Conservation (phyloP, 371 early-diverging fungal species). For the Lichtheimia hyalospora region DNA sequence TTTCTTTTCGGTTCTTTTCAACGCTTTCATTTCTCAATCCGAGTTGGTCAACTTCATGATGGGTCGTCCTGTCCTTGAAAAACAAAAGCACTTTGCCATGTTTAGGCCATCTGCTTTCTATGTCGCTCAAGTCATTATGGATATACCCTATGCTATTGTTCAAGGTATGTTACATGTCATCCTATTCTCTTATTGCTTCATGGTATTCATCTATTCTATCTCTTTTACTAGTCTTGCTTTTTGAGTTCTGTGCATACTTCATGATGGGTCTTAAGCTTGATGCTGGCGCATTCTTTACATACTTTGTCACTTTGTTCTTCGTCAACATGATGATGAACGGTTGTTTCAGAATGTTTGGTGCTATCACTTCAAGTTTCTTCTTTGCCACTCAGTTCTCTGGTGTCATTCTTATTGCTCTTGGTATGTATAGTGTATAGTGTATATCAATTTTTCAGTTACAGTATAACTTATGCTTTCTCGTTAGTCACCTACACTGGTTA, state of each 20-base stretch:
- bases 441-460: too few relatives aligned
- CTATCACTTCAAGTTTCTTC: conserved; percentile 40
- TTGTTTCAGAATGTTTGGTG: conserved; percentile 51
- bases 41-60: conserved; percentile 53
- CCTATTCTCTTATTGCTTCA: too few relatives aligned
- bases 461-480: too few relatives aligned
- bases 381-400: conserved; percentile 47
- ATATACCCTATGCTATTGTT: conserved; percentile 36
- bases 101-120: conserved; percentile 66
- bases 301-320: conserved; percentile 30
- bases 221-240: conserved; percentile 62
- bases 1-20: conserved; percentile 58
- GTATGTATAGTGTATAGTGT: background rate
- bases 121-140: conserved; percentile 55
- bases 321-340: conserved; percentile 42
- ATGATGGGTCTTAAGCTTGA: conserved; percentile 44
- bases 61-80: conserved; percentile 65
- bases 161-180: conserved; percentile 7
- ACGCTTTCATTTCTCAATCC: conserved; percentile 51
- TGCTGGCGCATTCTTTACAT: conserved; percentile 45
- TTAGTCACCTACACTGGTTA: conserved; percentile 29
- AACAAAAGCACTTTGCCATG: conserved; percentile 67
- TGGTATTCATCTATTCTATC: conserved; percentile 10
- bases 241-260: conserved; percentile 39
- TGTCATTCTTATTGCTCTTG: conserved; percentile 37